These are phyloP conservation scores for Selenicereus undatus DNA, from an alignment of 148 eudicot genomes.

Conservation along the genomic window DNA sequence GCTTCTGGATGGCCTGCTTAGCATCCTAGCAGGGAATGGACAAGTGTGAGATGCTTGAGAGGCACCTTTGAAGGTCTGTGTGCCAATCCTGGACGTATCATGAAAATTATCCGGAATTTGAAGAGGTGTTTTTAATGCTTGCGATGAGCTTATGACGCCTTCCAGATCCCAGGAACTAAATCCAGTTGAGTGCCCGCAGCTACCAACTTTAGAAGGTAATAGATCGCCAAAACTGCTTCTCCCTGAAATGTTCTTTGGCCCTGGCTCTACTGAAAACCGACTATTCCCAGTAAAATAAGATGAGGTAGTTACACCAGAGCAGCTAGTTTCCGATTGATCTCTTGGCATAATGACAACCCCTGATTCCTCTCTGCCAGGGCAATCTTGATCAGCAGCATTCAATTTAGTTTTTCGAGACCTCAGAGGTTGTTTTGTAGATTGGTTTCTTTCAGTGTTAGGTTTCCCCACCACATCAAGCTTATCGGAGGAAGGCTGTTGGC, in stretches of 20 bases:
- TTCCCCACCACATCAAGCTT: constrained; percentile 36
- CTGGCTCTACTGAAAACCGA: constrained; percentile 25
- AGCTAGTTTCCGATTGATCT: constrained; percentile 23
- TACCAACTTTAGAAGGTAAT: constrained; percentile 24
- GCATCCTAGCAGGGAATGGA: constrained; percentile 26
- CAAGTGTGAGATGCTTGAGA: constrained; percentile 22
- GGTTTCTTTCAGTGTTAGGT: constrained; percentile 34
- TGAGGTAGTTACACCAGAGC: constrained; percentile 25
- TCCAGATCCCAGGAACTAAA: constrained; percentile 25
- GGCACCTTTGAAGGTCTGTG: constrained; percentile 21
- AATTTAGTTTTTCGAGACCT: constrained; percentile 24
- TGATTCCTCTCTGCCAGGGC: constrained; percentile 25
- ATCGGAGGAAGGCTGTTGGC: constrained; percentile 11
- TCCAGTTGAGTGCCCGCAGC: constrained; percentile 6
- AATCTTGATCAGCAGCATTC: constrained; percentile 25
- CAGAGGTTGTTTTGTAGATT: constrained; percentile 22
- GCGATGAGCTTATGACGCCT: constrained; percentile 19
- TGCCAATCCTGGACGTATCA: constrained; percentile 31
- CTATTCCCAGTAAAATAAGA: constrained; percentile 22
- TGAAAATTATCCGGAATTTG: constrained; percentile 21
- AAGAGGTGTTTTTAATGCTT: constrained; percentile 3
- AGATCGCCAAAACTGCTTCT: constrained; percentile 21
- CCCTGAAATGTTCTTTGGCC: constrained; percentile 23
- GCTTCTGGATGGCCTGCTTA: constrained; percentile 34
- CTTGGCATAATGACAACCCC: constrained; percentile 31